Evolutionary conservation across 2,329 filamentous ascomycete species (phyloP).

Genomic region (Diaporthe sp.): DNA sequence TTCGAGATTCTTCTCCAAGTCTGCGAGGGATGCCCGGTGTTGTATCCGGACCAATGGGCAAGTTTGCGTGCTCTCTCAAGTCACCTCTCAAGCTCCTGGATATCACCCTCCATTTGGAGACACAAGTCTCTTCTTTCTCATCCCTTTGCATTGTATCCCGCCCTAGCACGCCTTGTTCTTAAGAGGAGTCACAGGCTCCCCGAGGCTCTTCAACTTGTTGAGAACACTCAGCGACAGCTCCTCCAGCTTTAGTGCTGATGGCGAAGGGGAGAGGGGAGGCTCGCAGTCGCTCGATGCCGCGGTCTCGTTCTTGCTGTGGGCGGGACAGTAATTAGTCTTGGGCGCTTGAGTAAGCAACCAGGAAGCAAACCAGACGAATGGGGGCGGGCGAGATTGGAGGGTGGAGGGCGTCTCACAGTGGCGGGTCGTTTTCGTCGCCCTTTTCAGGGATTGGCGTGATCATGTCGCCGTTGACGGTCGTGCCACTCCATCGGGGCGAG

Average conservation of each 20-base stretch:
- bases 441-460: slow-evolving; percentile 60
- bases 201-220: slow-evolving; percentile 79
- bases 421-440: slow-evolving; percentile 59
- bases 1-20: background rate
- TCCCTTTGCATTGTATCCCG: background rate
- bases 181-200: slow-evolving; percentile 57
- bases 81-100: background rate
- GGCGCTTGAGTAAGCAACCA: slow-evolving; percentile 40
- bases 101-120: background rate
- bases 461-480: slow-evolving; percentile 66
- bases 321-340: slow-evolving; percentile 41
- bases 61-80: background rate
- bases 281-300: slow-evolving; percentile 38
- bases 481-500: slow-evolving; percentile 75
- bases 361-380: slow-evolving; percentile 31
- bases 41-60: background rate
- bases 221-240: slow-evolving; percentile 78
- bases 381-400: slow-evolving; percentile 11
- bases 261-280: slow-evolving; percentile 46
- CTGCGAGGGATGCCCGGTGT: background rate
- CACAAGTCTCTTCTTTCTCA: background rate
- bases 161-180: slow-evolving; percentile 38
- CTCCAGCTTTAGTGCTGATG: slow-evolving; percentile 62
- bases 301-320: slow-evolving; percentile 41
- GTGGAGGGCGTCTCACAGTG: slow-evolving; percentile 60